Percentiles rank a stretch among this genome's conserved stretches.
Evolutionary conservation across 106 monocot genomes (phyloP).

Genomic region (Chionographis japonica): DNA sequence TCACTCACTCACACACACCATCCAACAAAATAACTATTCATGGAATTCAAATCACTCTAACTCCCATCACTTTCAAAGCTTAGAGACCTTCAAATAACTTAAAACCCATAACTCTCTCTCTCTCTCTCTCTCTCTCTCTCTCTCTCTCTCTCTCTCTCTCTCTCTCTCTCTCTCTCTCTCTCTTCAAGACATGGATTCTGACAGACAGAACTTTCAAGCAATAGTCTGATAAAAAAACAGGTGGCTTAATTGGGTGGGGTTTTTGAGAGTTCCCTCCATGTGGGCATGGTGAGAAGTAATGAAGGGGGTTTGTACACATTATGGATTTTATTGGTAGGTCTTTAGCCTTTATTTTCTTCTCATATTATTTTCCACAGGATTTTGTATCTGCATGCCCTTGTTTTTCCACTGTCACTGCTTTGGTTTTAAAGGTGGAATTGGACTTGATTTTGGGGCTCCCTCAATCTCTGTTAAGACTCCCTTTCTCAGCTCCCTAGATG

Average conservation of each 20-base stretch:
- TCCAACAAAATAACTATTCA: not conserved
- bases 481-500: constrained; percentile 20
- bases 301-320: not conserved
- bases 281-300: constrained; percentile 5
- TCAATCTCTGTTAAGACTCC: not conserved
- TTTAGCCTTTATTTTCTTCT: constrained; percentile 20
- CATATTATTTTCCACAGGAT: not conserved
- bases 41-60: constrained; percentile 1
- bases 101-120: not conserved
- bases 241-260: not conserved
- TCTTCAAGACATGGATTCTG: constrained; percentile 3
- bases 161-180: not conserved
- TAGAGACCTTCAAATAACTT: not conserved
- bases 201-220: constrained; percentile 17
- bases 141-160: not conserved
- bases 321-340: not conserved
- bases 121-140: not conserved
- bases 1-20: not conserved
- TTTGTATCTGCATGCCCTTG: not conserved
- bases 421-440: not conserved
- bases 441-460: not conserved
- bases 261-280: constrained; percentile 16
- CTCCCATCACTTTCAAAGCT: not conserved
- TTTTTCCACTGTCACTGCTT: constrained; percentile 3
- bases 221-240: not conserved